These are phyloP conservation scores for Ulota crispa DNA, from an alignment of 225 moss, liverwort and hornwort species.

Conservation along the genomic window DNA sequence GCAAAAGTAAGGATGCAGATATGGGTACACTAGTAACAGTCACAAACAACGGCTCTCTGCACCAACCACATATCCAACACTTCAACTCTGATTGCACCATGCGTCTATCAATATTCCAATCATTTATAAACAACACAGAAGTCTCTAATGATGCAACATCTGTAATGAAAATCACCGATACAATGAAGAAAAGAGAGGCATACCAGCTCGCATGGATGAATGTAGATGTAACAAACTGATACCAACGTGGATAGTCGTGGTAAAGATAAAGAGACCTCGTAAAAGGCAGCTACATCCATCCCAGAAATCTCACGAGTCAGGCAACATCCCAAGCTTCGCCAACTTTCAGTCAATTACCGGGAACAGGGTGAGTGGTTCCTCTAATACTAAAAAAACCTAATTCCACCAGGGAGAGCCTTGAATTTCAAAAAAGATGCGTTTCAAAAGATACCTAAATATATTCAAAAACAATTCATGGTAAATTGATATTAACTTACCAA, in stretches of 20 bases:
- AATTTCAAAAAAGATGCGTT: background rate
- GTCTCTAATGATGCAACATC: background rate
- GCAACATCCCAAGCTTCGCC: conserved; percentile 10
- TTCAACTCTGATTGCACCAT: conserved; percentile 43
- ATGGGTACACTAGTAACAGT: conserved; percentile 56
- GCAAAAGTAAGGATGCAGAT: conserved; percentile 69
- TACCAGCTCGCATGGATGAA: conserved; percentile 97
- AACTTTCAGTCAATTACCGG: background rate
- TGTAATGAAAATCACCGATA: background rate
- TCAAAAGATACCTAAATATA: background rate
- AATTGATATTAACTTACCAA: background rate
- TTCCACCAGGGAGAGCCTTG: background rate
- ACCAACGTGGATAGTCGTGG: conserved; percentile 86
- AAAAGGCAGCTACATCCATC: conserved; percentile 62
- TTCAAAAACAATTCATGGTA: background rate
- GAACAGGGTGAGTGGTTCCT: background rate
- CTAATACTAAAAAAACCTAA: background rate
- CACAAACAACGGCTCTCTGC: conserved; percentile 49
- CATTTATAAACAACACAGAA: background rate
- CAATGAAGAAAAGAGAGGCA: conserved; percentile 15
- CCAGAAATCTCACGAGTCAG: conserved; percentile 12
- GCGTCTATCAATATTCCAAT: conserved; percentile 14
- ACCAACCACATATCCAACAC: conserved; percentile 56
- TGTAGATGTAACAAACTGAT: conserved; percentile 92
- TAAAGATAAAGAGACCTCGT: conserved; percentile 76